Evolutionary conservation across 495 filamentous ascomycete genomes (phyloP).

Genomic region (Acidomyces sp.): DNA sequence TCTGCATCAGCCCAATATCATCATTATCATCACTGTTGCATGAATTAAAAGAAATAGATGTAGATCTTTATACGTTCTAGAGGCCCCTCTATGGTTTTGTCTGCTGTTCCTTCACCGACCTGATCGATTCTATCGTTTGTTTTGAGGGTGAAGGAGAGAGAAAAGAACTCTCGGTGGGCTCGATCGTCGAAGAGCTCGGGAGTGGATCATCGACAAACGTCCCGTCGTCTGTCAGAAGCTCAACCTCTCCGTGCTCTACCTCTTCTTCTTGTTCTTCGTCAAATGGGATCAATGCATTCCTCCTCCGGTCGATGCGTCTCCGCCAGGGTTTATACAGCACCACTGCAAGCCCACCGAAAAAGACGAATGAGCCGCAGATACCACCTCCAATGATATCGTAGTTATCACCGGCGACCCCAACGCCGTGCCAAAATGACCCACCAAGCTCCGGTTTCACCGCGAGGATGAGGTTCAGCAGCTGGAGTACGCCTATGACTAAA

Average conservation of each 20-base stretch:
- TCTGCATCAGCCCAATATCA: too few relatives aligned
- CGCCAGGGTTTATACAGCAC: conserved; percentile 68
- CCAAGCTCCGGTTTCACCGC: conserved; percentile 54
- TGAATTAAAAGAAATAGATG: too few relatives aligned
- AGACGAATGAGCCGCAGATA: conserved; percentile 71
- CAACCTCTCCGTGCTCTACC: not conserved
- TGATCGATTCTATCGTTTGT: too few relatives aligned
- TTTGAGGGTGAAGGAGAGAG: too few relatives aligned
- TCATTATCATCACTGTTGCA: too few relatives aligned
- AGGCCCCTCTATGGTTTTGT: too few relatives aligned
- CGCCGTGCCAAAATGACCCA: conserved; percentile 78
- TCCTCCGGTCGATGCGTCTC: conserved; percentile 37
- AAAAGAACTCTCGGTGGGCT: too few relatives aligned
- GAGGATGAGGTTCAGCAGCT: conserved; percentile 62
- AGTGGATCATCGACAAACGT: too few relatives aligned
- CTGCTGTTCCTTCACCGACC: too few relatives aligned
- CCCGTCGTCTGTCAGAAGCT: not conserved
- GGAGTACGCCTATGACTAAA: conserved; percentile 70
- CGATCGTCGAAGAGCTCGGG: too few relatives aligned
- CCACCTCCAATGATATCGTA: conserved; percentile 72
- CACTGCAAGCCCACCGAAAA: conserved; percentile 60
- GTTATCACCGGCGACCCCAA: conserved; percentile 58
- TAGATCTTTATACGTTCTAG: too few relatives aligned
- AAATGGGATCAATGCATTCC: not conserved
- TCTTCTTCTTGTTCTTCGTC: not conserved